phyloP scores from a whole-genome alignment of 2,329 filamentous ascomycete genomes.

The Microsporum ferrugineum region DNA sequence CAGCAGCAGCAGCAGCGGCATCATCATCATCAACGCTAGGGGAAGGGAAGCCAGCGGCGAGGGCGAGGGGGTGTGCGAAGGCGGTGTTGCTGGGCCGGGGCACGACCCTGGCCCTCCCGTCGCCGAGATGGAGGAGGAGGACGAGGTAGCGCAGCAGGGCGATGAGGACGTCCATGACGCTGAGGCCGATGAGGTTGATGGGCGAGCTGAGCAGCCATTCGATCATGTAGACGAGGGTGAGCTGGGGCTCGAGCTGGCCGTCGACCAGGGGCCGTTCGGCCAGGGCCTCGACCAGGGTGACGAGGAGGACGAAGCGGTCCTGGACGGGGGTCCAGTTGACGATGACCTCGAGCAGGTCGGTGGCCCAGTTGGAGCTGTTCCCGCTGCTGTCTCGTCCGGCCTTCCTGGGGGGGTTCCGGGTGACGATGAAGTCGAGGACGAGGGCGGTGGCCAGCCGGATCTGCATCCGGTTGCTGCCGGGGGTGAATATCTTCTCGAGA shows the following conservation, averaged over 20 bases:
- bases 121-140: slow-evolving; percentile 54
- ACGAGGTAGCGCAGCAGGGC: slow-evolving; percentile 76
- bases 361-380: slow-evolving; percentile 60
- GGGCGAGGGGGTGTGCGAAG: not conserved
- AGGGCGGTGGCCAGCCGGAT: slow-evolving; percentile 64
- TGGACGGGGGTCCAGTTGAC: slow-evolving; percentile 87
- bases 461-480: slow-evolving; percentile 64
- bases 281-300: slow-evolving; percentile 68
- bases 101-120: slow-evolving; percentile 17
- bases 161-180: slow-evolving; percentile 86
- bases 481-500: slow-evolving; percentile 72
- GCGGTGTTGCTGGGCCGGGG: not conserved
- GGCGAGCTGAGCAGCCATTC: slow-evolving; percentile 74
- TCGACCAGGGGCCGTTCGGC: slow-evolving; percentile 57
- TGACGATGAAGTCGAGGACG: slow-evolving; percentile 60
- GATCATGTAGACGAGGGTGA: slow-evolving; percentile 65
- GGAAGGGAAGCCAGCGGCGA: not conserved
- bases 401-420: slow-evolving; percentile 44
- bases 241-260: slow-evolving; percentile 59
- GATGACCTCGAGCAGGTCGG: slow-evolving; percentile 66
- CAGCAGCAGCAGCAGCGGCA: not conserved
- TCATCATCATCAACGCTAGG: not conserved
- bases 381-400: slow-evolving; percentile 24
- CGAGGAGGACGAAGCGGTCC: slow-evolving; percentile 80
- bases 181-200: slow-evolving; percentile 87